Conservation (phyloP, 2,329 filamentous ascomycete species). For the Stachybotrys chlorohalonatus region DNA sequence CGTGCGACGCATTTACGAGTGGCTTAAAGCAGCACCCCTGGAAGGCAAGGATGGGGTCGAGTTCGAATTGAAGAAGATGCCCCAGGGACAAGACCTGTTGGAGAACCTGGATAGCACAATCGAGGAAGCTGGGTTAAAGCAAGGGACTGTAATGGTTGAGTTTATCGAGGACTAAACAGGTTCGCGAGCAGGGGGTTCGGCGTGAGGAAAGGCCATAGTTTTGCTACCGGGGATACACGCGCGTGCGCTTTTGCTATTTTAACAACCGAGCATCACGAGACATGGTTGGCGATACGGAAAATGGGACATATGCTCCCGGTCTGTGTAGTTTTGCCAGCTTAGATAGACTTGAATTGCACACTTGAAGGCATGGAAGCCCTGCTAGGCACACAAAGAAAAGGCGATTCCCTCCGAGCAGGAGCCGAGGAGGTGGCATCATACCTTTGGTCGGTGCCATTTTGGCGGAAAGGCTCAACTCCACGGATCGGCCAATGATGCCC, state of each 20-base stretch:
- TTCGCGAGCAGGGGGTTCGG: not conserved
- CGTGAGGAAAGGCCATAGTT: not conserved
- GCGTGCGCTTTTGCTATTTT: not conserved
- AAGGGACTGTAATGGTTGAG: constrained; percentile 93
- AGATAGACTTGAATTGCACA: no score
- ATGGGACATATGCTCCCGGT: no score
- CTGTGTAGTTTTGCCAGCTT: no score
- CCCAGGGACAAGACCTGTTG: constrained; percentile 71
- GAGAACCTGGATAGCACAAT: constrained; percentile 65
- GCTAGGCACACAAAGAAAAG: no score
- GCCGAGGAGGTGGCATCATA: no score
- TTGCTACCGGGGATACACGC: not conserved
- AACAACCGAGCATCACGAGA: not conserved
- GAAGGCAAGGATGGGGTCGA: constrained; percentile 68
- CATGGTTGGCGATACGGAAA: not conserved
- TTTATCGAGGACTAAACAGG: constrained; percentile 52
- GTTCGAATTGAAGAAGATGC: constrained; percentile 84
- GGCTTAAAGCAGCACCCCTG: constrained; percentile 82
- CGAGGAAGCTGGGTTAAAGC: constrained; percentile 75
- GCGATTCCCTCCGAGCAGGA: no score
- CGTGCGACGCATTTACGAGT: constrained; percentile 84
- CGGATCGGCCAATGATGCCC: no score
- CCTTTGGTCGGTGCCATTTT: no score
- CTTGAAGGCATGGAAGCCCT: no score
- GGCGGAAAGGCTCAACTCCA: no score